Conservation (phyloP, 2,329 filamentous ascomycete species). For the Scytalidium sp. region DNA sequence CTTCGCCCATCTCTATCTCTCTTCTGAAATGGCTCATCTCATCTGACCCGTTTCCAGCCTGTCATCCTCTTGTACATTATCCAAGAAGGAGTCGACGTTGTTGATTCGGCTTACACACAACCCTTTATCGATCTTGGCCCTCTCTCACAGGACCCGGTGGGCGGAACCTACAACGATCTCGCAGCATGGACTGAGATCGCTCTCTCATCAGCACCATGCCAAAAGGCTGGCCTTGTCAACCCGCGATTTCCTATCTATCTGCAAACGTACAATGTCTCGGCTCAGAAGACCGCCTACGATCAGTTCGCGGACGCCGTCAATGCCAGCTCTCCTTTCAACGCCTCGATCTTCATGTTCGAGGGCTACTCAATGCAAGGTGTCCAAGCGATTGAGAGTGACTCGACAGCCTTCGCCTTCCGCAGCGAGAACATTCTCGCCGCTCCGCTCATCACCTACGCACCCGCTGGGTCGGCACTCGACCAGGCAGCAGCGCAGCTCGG, state of each 20-base stretch:
- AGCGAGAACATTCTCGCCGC: slow-evolving; percentile 39
- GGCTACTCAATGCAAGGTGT: slow-evolving; percentile 48
- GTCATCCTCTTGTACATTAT: slow-evolving; percentile 40
- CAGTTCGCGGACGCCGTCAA: slow-evolving; percentile 27
- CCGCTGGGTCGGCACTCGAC: slow-evolving; percentile 30
- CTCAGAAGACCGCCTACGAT: slow-evolving; percentile 23
- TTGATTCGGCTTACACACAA: slow-evolving; percentile 37
- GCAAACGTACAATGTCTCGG: slow-evolving; percentile 15
- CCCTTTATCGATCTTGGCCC: slow-evolving; percentile 42
- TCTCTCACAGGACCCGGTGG: slow-evolving; percentile 24
- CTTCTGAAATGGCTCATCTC: neutral
- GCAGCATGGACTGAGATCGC: slow-evolving; percentile 40
- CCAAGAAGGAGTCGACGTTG: slow-evolving; percentile 37
- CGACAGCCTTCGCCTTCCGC: slow-evolving; percentile 45
- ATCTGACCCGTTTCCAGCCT: slow-evolving; percentile 24
- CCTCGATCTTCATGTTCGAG: slow-evolving; percentile 53
- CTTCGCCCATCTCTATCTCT: neutral
- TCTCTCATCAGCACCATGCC: slow-evolving; percentile 31
- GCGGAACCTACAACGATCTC: slow-evolving; percentile 44
- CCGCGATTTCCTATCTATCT: slow-evolving; percentile 19
- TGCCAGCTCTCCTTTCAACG: slow-evolving; percentile 26
- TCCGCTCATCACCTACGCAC: slow-evolving; percentile 34
- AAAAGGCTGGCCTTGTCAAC: slow-evolving; percentile 21
- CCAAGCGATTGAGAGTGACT: slow-evolving; percentile 28
- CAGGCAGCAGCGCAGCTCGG: slow-evolving; percentile 32